phyloP scores from a whole-genome alignment of 805 yeast species.

The Alloascoidea africana region DNA sequence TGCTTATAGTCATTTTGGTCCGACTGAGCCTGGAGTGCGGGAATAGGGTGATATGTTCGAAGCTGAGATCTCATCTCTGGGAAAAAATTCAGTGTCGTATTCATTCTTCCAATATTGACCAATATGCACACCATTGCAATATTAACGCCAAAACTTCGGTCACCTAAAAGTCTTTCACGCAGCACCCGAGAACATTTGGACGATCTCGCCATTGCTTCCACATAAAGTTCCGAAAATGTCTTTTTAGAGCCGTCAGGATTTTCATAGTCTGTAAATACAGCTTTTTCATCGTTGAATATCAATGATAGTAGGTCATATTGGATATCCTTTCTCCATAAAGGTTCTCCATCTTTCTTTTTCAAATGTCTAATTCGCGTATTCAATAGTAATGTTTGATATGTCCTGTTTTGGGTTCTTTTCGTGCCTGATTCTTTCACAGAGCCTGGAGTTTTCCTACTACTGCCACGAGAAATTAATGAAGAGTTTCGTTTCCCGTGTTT shows the following conservation, averaged over 20 bases:
- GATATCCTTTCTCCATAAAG: slow-evolving; percentile 77
- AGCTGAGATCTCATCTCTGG: slow-evolving; percentile 91
- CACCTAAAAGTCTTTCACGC: slow-evolving; percentile 61
- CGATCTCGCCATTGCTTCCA: slow-evolving; percentile 69
- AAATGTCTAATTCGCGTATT: slow-evolving; percentile 25
- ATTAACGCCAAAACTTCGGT: slow-evolving; percentile 42
- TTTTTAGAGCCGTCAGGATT: slow-evolving; percentile 28
- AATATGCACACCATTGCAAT: slow-evolving; percentile 72
- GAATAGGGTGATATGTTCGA: slow-evolving; percentile 88
- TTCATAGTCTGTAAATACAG: slow-evolving; percentile 40
- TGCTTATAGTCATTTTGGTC: slow-evolving; percentile 48
- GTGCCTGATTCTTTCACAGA: not conserved
- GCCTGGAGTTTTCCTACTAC: too few species aligned
- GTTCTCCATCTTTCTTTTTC: slow-evolving; percentile 86
- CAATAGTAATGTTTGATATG: slow-evolving; percentile 12
- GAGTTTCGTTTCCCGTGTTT: too few species aligned
- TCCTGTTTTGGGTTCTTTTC: slow-evolving; percentile 7
- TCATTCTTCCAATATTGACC: slow-evolving; percentile 87
- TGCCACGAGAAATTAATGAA: too few species aligned
- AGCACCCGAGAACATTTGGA: slow-evolving; percentile 72
- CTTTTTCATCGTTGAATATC: slow-evolving; percentile 45
- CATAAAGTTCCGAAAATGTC: slow-evolving; percentile 74
- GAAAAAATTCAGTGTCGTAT: slow-evolving; percentile 88
- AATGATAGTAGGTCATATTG: slow-evolving; percentile 63
- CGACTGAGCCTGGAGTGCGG: slow-evolving; percentile 65